These are phyloP conservation scores for Tylopilus subfusipes DNA, from an alignment of 768 basidiomycete species.

Conservation along the genomic window DNA sequence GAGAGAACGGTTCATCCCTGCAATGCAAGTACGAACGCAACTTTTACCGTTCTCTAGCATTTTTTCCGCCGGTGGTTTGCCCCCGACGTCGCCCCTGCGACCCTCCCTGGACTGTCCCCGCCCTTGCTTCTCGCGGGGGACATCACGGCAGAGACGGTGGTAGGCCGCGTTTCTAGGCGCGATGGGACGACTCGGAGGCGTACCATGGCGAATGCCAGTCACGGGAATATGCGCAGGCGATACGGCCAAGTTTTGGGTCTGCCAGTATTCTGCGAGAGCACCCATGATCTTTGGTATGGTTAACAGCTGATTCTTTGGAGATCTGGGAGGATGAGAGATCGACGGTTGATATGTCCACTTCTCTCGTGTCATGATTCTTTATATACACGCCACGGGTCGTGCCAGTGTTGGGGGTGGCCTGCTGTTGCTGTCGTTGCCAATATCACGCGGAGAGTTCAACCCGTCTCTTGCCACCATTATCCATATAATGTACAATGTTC, in stretches of 20 bases:
- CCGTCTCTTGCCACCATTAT: too few relatives aligned
- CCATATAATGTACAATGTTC: too few relatives aligned
- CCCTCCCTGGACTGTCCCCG: neutral
- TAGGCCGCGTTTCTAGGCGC: fast-evolving
- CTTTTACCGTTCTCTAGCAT: neutral
- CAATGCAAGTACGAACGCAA: neutral
- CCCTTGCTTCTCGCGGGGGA: neutral
- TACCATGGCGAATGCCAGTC: neutral
- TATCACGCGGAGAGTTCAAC: too few relatives aligned
- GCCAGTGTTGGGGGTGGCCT: too few relatives aligned
- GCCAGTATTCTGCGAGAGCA: neutral
- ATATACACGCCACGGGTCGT: neutral
- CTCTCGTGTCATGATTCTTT: neutral
- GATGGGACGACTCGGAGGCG: neutral
- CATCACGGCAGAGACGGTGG: neutral
- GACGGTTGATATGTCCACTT: neutral
- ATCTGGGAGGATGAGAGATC: neutral
- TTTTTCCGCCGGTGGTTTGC: neutral
- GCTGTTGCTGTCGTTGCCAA: too few relatives aligned
- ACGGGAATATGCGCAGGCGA: neutral
- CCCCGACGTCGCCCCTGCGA: neutral
- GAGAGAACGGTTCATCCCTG: neutral
- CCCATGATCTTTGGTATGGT: neutral
- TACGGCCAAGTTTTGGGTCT: neutral
- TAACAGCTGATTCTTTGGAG: neutral